A percentile compares a stretch with the other conserved stretches of the same genome.
These are phyloP conservation scores for Phytophthora fragariaefolia DNA, from an alignment of 352 stramenopile species.

Conservation along the genomic window DNA sequence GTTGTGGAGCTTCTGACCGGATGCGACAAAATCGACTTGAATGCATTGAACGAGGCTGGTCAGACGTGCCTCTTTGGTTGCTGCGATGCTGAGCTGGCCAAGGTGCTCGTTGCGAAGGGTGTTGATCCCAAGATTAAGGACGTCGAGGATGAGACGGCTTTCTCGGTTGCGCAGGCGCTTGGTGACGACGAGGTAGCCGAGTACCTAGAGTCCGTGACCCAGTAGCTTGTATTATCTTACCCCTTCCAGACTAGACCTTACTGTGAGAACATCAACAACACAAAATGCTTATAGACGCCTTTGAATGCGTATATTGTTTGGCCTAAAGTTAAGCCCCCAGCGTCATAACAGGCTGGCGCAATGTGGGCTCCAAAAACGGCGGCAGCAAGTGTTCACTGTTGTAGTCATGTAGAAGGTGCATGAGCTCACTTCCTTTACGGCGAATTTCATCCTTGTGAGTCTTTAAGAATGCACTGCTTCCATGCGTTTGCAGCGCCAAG, in stretches of 20 bases:
- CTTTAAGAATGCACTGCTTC: constrained; percentile 31
- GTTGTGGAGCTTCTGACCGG: constrained; percentile 75
- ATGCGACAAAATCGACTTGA: constrained; percentile 62
- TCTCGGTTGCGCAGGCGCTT: constrained; percentile 73
- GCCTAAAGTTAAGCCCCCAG: constrained; percentile 6
- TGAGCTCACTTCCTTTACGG: constrained; percentile 27
- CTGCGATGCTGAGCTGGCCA: constrained; percentile 72
- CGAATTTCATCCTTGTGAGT: constrained; percentile 23
- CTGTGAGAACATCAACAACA: neutral
- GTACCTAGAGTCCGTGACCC: constrained; percentile 56
- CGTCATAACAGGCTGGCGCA: constrained; percentile 30
- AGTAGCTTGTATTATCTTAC: constrained; percentile 30
- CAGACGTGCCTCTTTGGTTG: constrained; percentile 88
- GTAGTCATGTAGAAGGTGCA: constrained; percentile 41
- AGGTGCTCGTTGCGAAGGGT: constrained; percentile 66
- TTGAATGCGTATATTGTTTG: neutral
- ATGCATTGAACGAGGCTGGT: constrained; percentile 68
- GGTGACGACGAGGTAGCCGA: constrained; percentile 77
- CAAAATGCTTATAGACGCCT: constrained; percentile 3
- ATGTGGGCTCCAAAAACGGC: constrained; percentile 30
- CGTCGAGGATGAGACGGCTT: constrained; percentile 72
- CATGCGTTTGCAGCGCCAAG: constrained; percentile 31
- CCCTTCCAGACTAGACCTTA: neutral
- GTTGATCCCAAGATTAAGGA: constrained; percentile 72
- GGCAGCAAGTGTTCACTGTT: constrained; percentile 43